Conservation (phyloP, 2,329 filamentous ascomycete species). For the Epichloe sylvatica region DNA sequence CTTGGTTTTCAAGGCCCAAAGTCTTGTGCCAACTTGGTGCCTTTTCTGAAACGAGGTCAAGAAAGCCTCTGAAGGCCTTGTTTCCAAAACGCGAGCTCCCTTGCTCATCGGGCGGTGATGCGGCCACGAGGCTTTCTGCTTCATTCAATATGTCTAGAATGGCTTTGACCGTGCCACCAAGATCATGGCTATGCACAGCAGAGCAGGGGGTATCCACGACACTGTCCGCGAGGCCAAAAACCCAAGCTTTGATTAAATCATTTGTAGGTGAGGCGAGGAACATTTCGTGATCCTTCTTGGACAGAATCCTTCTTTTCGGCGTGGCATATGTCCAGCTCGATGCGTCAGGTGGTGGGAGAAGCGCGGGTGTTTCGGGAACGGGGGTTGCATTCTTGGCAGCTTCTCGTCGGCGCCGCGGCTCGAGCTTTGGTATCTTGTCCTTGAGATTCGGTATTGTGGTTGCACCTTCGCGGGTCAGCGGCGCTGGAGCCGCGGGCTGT, state of each 20-base stretch:
- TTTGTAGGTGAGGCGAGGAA: constrained; percentile 70
- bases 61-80: constrained; percentile 71
- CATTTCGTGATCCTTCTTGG: constrained; percentile 61
- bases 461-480: constrained; percentile 5
- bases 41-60: constrained; percentile 51
- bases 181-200: constrained; percentile 37
- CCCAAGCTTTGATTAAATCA: constrained; percentile 63
- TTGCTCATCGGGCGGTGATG: constrained; percentile 70
- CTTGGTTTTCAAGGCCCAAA: constrained; percentile 37
- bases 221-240: constrained; percentile 75
- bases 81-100: constrained; percentile 89
- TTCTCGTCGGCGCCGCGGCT: constrained; percentile 43
- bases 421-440: constrained; percentile 50
- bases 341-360: constrained; percentile 53
- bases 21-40: constrained; percentile 47
- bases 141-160: constrained; percentile 59
- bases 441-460: constrained; percentile 24
- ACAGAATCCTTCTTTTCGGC: constrained; percentile 70
- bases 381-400: constrained; percentile 43
- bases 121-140: constrained; percentile 50
- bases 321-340: constrained; percentile 46
- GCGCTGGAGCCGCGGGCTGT: constrained; percentile 1
- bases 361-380: constrained; percentile 58
- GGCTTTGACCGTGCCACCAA: constrained; percentile 46
- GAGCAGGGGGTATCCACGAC: constrained; percentile 59